These are phyloP conservation scores for Pontederia crassipes DNA, from an alignment of 176 grass and related monocot genomes.

Conservation along the genomic window DNA sequence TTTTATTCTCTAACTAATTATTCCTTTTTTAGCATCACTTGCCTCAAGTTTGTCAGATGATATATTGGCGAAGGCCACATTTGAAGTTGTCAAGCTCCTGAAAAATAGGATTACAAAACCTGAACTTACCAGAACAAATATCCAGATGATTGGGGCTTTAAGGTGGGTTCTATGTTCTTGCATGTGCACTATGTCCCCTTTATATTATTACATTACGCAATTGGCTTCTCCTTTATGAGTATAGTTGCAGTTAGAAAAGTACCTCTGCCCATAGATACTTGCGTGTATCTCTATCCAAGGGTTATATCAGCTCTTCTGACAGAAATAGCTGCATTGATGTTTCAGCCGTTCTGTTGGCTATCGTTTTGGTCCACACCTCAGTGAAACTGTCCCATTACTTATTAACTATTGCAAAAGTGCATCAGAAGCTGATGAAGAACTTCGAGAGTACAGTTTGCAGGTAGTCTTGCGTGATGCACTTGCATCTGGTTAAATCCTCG, in stretches of 20 bases:
- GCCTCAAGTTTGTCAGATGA: constrained; percentile 89
- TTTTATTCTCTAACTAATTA: neutral
- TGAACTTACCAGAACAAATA: constrained; percentile 88
- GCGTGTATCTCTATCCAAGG: neutral
- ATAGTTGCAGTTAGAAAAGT: neutral
- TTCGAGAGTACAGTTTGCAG: constrained; percentile 95
- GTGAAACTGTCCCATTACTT: constrained; percentile 84
- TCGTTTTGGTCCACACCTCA: constrained; percentile 89
- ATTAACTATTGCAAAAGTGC: constrained; percentile 86
- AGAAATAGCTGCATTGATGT: neutral
- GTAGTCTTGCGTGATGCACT: constrained; percentile 21
- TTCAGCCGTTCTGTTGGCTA: constrained; percentile 92
- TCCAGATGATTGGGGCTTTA: constrained; percentile 97
- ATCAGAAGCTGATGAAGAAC: constrained; percentile 96
- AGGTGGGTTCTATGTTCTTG: constrained; percentile 39
- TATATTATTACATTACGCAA: neutral
- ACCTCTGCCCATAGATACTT: neutral
- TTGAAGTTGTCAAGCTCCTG: constrained; percentile 59
- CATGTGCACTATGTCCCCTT: neutral
- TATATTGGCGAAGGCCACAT: constrained; percentile 78
- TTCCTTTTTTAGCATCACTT: constrained; percentile 52
- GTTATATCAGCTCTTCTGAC: neutral
- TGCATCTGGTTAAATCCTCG: neutral
- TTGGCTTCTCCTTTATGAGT: neutral
- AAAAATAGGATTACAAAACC: constrained; percentile 63